These are phyloP conservation scores for Boletus subluridellus DNA, from an alignment of 1,284 basidiomycete species.

Conservation along the genomic window DNA sequence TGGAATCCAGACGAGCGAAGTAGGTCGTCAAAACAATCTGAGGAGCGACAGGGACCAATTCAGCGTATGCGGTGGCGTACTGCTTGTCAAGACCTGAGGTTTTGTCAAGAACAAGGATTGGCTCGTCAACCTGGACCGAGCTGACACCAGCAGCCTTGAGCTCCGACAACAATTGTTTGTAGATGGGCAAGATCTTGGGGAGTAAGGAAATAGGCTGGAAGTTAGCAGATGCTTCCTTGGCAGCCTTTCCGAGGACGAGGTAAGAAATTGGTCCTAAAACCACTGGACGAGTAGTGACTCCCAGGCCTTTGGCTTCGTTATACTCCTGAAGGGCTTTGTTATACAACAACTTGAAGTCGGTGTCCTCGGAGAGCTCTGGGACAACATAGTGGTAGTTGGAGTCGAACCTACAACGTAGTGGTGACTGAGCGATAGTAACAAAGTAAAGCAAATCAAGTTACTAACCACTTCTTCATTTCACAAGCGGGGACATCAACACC, in stretches of 20 bases:
- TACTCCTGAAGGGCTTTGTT: constrained; percentile 96
- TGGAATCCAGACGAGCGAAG: constrained; percentile 94
- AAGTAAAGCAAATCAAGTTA: constrained; percentile 14
- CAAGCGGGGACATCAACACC: constrained; percentile 96
- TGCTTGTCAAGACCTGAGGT: constrained; percentile 79
- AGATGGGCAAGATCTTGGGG: constrained; percentile 87
- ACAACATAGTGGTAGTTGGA: constrained; percentile 99
- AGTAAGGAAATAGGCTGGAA: constrained; percentile 93
- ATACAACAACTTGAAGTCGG: constrained; percentile 92
- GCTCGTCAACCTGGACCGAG: constrained; percentile 97
- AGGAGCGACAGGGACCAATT: constrained; percentile 79
- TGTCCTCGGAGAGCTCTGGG: constrained; percentile 90
- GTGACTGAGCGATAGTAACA: constrained; percentile 12
- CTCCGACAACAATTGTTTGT: constrained; percentile 87
- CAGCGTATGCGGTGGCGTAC: constrained; percentile 79
- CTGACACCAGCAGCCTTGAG: constrained; percentile 92
- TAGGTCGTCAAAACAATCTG: constrained; percentile 95
- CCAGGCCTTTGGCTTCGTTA: constrained; percentile 90
- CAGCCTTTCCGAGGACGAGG: constrained; percentile 90
- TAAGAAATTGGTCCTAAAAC: constrained; percentile 95
- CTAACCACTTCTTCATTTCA: constrained; percentile 99
- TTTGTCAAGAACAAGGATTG: constrained; percentile 89
- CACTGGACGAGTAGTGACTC: constrained; percentile 92
- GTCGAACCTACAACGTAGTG: constrained; percentile 74
- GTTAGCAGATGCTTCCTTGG: constrained; percentile 79